phyloP scores from a whole-genome alignment of 2,329 filamentous ascomycete genomes.

The Colletotrichum chrysophilum region DNA sequence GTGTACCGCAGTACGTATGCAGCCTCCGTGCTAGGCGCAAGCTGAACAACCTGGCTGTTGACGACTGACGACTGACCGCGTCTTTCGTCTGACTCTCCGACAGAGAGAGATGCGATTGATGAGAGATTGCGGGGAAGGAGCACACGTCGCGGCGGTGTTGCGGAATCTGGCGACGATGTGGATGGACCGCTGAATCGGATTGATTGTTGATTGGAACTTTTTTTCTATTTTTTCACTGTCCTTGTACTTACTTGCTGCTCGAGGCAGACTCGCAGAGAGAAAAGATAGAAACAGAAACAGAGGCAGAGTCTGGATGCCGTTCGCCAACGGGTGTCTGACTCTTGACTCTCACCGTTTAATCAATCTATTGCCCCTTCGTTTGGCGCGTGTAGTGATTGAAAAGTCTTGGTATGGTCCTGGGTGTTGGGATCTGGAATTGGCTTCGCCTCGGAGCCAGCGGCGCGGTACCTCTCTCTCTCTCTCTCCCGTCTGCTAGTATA shows the following conservation, averaged over 20 bases:
- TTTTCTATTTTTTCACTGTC: neutral
- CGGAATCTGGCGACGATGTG: neutral
- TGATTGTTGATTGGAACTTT: neutral
- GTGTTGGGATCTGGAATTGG: neutral
- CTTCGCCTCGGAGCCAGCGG: neutral
- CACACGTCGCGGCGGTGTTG: neutral
- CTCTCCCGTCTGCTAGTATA: neutral
- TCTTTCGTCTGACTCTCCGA: neutral
- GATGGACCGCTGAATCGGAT: constrained; percentile 1
- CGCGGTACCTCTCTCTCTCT: neutral
- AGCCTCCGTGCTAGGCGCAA: neutral
- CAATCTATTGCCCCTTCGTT: neutral
- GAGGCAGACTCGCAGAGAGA: neutral
- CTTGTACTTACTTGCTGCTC: neutral
- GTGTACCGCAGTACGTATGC: neutral
- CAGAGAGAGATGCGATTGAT: neutral
- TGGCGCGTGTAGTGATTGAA: neutral
- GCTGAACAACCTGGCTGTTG: neutral
- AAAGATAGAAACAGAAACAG: neutral
- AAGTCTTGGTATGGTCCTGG: constrained; percentile 10
- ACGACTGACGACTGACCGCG: neutral
- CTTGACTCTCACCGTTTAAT: constrained; percentile 14
- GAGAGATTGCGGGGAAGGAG: constrained; percentile 15
- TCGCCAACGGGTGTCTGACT: neutral
- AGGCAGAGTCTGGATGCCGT: neutral